Evolutionary conservation across 768 basidiomycete genomes (phyloP).

Genomic region (Coprinopsis strossmayeri): DNA sequence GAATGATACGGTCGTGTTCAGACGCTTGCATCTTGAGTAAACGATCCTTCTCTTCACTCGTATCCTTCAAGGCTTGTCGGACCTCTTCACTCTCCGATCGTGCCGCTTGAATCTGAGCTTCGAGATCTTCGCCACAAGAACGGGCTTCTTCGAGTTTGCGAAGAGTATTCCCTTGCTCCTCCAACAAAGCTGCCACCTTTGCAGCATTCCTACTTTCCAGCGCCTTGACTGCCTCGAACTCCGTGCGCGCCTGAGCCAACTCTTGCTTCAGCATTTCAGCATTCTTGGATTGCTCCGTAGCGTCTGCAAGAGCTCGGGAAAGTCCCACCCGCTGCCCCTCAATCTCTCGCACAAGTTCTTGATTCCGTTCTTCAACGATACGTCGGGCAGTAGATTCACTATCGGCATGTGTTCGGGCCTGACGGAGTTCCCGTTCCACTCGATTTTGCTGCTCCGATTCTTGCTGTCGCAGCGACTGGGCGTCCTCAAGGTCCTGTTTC

Average conservation of each 20-base stretch:
- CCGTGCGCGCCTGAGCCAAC: conserved; percentile 49
- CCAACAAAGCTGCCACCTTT: conserved; percentile 59
- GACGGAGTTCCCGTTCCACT: conserved; percentile 60
- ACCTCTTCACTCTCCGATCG: conserved; percentile 69
- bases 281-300: conserved; percentile 54
- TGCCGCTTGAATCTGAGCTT: conserved; percentile 66
- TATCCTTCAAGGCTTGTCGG: conserved; percentile 58
- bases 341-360: conserved; percentile 47
- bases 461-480: conserved; percentile 27
- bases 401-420: conserved; percentile 57
- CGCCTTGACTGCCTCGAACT: conserved; percentile 62
- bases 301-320: conserved; percentile 55
- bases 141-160: conserved; percentile 72
- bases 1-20: conserved; percentile 57
- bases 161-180: conserved; percentile 70
- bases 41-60: conserved; percentile 73
- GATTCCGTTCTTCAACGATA: conserved; percentile 59
- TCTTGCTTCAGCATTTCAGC: conserved; percentile 60
- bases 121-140: conserved; percentile 64
- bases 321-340: conserved; percentile 50
- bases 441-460: conserved; percentile 50
- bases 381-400: conserved; percentile 54
- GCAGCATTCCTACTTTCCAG: conserved; percentile 58
- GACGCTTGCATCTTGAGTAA: conserved; percentile 66
- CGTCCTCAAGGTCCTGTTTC: conserved; percentile 34